These are phyloP conservation scores for Heterobasidion annosum DNA, from an alignment of 1,284 basidiomycete genomes.

Conservation along the genomic window DNA sequence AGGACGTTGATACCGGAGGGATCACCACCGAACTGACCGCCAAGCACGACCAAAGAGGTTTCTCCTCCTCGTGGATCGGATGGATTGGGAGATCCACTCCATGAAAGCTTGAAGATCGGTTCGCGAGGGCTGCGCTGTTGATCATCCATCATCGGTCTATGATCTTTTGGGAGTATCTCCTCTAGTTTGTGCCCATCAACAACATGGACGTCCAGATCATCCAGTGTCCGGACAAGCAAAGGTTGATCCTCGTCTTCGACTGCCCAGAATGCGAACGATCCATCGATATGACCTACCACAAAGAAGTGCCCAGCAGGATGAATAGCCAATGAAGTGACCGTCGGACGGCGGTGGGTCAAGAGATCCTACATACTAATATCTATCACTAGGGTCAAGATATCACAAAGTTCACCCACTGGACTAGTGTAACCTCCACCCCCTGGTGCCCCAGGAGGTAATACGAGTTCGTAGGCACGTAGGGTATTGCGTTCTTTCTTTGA, in stretches of 20 bases:
- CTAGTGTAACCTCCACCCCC: constrained; percentile 62
- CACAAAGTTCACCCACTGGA: constrained; percentile 25
- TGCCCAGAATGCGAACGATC: constrained; percentile 83
- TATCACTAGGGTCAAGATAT: background rate
- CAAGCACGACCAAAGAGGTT: constrained; percentile 71
- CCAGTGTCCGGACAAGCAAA: constrained; percentile 69
- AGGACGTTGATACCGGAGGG: constrained; percentile 61
- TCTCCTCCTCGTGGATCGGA: constrained; percentile 55
- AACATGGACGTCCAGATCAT: constrained; percentile 41
- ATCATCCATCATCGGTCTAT: constrained; percentile 6
- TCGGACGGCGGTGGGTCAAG: constrained; percentile 61
- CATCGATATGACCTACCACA: constrained; percentile 76
- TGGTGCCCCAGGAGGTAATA: constrained; percentile 70
- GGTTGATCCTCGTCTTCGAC: constrained; percentile 77
- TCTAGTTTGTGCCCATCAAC: constrained; percentile 41
- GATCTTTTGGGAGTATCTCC: constrained; percentile 23
- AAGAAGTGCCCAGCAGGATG: constrained; percentile 68
- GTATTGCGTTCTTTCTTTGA: constrained; percentile 48
- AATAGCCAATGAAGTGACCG: constrained; percentile 63
- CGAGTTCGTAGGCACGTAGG: constrained; percentile 57
- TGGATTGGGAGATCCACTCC: constrained; percentile 70
- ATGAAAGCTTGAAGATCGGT: constrained; percentile 84
- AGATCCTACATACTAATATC: constrained; percentile 37
- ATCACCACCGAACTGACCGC: constrained; percentile 55
- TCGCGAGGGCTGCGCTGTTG: constrained; percentile 34